phyloP scores from a whole-genome alignment of 2,329 filamentous ascomycete genomes.

The Hymenoscyphus infarciens region DNA sequence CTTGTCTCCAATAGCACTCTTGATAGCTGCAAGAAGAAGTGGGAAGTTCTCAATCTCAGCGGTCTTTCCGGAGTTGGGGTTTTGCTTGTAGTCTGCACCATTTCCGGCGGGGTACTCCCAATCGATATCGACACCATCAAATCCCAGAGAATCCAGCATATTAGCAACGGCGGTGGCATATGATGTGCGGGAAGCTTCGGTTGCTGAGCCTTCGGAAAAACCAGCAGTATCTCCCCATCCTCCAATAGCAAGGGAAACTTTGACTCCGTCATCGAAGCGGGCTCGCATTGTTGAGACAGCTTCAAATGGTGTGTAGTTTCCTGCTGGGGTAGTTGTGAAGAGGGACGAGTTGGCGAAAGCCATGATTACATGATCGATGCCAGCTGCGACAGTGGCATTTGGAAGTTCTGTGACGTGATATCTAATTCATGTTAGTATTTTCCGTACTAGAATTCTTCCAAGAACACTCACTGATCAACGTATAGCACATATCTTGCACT shows the following conservation, averaged over 20 bases:
- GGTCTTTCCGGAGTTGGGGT: constrained; percentile 56
- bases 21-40: constrained; percentile 45
- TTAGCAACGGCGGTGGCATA: constrained; percentile 62
- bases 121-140: constrained; percentile 56
- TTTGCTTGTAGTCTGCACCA: constrained; percentile 63
- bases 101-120: constrained; percentile 65
- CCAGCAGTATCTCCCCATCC: constrained; percentile 69
- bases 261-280: constrained; percentile 47
- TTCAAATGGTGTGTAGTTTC: constrained; percentile 24
- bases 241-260: constrained; percentile 68
- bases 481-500: constrained; percentile 32
- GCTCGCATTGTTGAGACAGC: constrained; percentile 18
- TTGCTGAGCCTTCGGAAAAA: constrained; percentile 54
- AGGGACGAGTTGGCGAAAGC: constrained; percentile 24
- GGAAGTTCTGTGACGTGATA: constrained; percentile 17
- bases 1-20: constrained; percentile 39
- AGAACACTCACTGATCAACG: constrained; percentile 13
- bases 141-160: constrained; percentile 59
- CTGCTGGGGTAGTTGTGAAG: constrained; percentile 18
- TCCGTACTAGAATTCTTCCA: neutral
- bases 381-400: constrained; percentile 20
- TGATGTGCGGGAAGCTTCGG: constrained; percentile 46
- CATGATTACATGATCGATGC: constrained; percentile 22
- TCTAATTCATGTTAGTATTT: neutral
- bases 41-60: constrained; percentile 63